These are phyloP conservation scores for Candida coleopterorum DNA, from an alignment of 805 yeast genomes.

Conservation along the genomic window DNA sequence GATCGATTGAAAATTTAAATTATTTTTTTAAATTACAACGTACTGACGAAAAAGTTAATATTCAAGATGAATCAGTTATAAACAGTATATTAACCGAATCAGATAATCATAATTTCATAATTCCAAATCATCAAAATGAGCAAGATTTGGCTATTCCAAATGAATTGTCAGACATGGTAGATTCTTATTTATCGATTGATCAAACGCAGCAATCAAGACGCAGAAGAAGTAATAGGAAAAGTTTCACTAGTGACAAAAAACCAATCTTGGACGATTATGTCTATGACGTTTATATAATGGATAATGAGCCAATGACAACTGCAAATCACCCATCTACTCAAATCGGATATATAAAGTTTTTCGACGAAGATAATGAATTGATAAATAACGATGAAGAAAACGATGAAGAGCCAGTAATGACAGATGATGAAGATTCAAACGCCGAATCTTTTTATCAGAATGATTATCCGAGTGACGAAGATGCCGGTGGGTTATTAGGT, in stretches of 20 bases:
- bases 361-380: constrained; percentile 49
- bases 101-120: constrained; percentile 26
- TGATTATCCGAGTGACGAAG: constrained; percentile 94
- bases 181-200: constrained; percentile 47
- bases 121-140: constrained; percentile 27
- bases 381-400: constrained; percentile 19
- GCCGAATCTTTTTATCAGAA: constrained; percentile 90
- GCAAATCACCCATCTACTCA: constrained; percentile 46
- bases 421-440: constrained; percentile 81
- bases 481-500: constrained; percentile 37
- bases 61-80: constrained; percentile 16
- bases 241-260: not conserved
- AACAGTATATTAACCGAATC: constrained; percentile 25
- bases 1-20: constrained; percentile 10
- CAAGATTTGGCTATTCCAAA: constrained; percentile 43
- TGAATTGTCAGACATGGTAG: constrained; percentile 72
- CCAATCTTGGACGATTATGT: constrained; percentile 45
- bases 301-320: constrained; percentile 30
- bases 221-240: constrained; percentile 8
- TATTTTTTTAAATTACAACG: constrained; percentile 31
- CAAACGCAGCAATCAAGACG: constrained; percentile 11
- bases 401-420: constrained; percentile 18
- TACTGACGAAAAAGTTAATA: constrained; percentile 24
- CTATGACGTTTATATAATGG: constrained; percentile 69
- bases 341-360: constrained; percentile 51